A percentile compares a stretch with the other conserved stretches of the same genome.
Evolutionary conservation across 2,329 filamentous ascomycete genomes (phyloP).

Genomic region (Talaromyces pinophilus): DNA sequence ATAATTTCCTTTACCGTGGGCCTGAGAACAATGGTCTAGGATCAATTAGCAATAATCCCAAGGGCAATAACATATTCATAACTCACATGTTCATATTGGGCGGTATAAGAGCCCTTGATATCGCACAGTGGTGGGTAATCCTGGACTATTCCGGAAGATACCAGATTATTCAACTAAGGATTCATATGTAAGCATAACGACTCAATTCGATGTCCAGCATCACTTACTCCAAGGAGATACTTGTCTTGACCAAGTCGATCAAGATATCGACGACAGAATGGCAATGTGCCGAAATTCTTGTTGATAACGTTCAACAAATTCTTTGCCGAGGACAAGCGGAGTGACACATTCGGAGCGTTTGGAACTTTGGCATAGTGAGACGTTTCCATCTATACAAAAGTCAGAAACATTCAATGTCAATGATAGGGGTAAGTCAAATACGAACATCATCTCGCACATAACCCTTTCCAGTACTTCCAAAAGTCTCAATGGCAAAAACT

Average conservation of each 20-base stretch:
- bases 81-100: slow-evolving; percentile 91
- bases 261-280: slow-evolving; percentile 86
- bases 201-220: background rate
- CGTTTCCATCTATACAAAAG: slow-evolving; percentile 63
- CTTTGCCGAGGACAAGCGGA: slow-evolving; percentile 80
- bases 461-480: slow-evolving; percentile 88
- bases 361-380: slow-evolving; percentile 81
- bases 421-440: slow-evolving; percentile 16
- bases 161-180: slow-evolving; percentile 76
- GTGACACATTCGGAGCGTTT: slow-evolving; percentile 72
- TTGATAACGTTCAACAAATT: slow-evolving; percentile 84
- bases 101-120: slow-evolving; percentile 91
- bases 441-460: slow-evolving; percentile 80
- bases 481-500: slow-evolving; percentile 93
- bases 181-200: slow-evolving; percentile 32
- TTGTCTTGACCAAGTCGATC: slow-evolving; percentile 94
- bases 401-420: background rate
- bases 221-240: slow-evolving; percentile 79
- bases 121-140: slow-evolving; percentile 87
- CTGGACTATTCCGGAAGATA: slow-evolving; percentile 80
- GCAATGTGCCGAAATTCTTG: slow-evolving; percentile 93
- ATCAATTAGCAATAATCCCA: slow-evolving; percentile 2
- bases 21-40: slow-evolving; percentile 71
- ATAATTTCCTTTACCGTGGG: slow-evolving; percentile 85
- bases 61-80: background rate